These are phyloP conservation scores for Pelargonium nanum DNA, from an alignment of 345 rosid genomes.

Conservation along the genomic window DNA sequence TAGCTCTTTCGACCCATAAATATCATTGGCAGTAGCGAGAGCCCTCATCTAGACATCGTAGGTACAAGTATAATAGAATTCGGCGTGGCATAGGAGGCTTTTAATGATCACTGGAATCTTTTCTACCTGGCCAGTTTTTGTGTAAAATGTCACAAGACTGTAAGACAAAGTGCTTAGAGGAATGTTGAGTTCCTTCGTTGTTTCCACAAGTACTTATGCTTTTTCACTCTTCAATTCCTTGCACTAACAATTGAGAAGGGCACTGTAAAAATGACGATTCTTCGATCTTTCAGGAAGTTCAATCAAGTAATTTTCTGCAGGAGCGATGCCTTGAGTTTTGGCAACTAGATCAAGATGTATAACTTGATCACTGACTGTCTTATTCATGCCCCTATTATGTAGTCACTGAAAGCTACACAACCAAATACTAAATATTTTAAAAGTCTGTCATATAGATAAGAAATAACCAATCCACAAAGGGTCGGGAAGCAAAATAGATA, in stretches of 20 bases:
- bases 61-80: constrained; percentile 57
- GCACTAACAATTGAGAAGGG: constrained; percentile 88
- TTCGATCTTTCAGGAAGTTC: constrained; percentile 76
- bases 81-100: constrained; percentile 41
- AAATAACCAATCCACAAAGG: too few species aligned
- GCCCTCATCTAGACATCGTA: constrained; percentile 98
- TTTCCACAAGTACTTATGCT: constrained; percentile 64
- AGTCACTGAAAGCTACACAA: too few species aligned
- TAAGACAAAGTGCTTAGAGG: constrained; percentile 64
- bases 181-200: constrained; percentile 89
- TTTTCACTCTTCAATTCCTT: constrained; percentile 66
- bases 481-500: too few species aligned
- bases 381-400: too few species aligned
- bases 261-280: constrained; percentile 59
- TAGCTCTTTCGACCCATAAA: too few species aligned
- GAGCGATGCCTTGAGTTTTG: constrained; percentile 61
- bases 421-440: too few species aligned
- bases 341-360: constrained; percentile 92
- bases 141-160: constrained; percentile 85
- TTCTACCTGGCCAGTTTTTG: constrained; percentile 49
- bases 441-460: too few species aligned
- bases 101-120: constrained; percentile 62
- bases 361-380: constrained; percentile 90
- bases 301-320: constrained; percentile 70
- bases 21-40: constrained; percentile 55